Base-by-base conservation (phyloP, 345 rosid genomes). In the Noccaea bulbosa region DNA sequence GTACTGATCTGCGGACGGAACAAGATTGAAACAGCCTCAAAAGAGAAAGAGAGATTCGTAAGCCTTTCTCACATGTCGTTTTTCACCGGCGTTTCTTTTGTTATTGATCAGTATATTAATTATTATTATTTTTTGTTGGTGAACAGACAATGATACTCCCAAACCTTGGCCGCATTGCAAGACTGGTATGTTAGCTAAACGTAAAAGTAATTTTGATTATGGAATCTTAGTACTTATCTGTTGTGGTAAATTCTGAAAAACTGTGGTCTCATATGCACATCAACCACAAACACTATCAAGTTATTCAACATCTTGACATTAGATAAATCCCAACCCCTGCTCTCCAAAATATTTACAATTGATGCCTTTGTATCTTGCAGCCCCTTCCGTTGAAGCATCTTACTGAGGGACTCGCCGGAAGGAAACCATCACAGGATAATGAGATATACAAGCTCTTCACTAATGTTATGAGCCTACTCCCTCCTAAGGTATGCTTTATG, bases 101-200 rank as follows among this genome's bases (percentile, higher is more conserved):
- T 48, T 57, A 39, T 10, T 68, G 16, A 62, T 54, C 22, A 17
- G 48, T 63, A 12, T 37, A 61, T 7, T 11, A 24, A 61, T 52
- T 17, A 40, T 11, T 33, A 45, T 37, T 69, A 43, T 24, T 10
- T 10, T 48, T 62, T 51, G 39, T 30, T 65, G 78, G 70, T 66
- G 71, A 70, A 60, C 87, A 95, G 98, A 92, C 93, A 1, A 88
- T 92, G 98, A 82, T 95, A 72, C 96, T 92, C 78, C 99, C 98
- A 43, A 88, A 82, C 78, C 76, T 92, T 79, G 91, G 87, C 59
- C 97, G 90, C 75, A 75, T 92, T 75, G 89, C 85, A 1, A 95
- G 83, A 82, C 88, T 89, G 98, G 99, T 95, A 84, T 71, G 61
- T 67, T 80, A 69, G 20, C 37, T 63, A 46, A 58, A 59, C 33